These are phyloP conservation scores for Skeletonema costatum DNA, from an alignment of 108 stramenopile species.

Conservation along the genomic window DNA sequence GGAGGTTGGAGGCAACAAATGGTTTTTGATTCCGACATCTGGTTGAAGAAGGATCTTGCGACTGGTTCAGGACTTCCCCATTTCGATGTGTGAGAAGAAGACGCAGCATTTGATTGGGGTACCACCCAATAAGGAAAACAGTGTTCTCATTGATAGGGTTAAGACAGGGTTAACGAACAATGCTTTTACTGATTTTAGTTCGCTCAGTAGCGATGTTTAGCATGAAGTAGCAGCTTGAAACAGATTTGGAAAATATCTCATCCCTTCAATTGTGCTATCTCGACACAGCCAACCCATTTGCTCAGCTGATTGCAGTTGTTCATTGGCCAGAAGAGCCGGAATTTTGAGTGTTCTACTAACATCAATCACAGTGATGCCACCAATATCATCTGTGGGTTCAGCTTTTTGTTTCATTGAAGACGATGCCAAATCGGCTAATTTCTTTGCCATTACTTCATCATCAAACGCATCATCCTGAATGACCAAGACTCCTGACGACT, in stretches of 20 bases:
- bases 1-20: not conserved
- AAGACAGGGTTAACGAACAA: too few species aligned
- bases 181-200: too few species aligned
- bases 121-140: not conserved
- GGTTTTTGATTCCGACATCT: not conserved
- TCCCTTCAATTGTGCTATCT: conserved; percentile 82
- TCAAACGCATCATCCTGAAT: conserved; percentile 80
- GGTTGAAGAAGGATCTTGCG: not conserved
- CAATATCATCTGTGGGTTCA: not conserved
- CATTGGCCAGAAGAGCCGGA: conserved; percentile 78
- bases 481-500: conserved; percentile 84
- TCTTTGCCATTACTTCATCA: conserved; percentile 57
- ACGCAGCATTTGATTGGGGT: not conserved
- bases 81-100: not conserved
- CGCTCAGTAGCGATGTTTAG: not conserved
- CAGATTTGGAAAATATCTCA: conserved; percentile 84
- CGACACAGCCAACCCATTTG: conserved; percentile 77
- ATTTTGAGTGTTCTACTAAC: conserved; percentile 64
- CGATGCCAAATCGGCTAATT: conserved; percentile 51
- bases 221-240: conserved; percentile 41
- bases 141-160: not conserved
- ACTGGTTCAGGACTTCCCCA: not conserved
- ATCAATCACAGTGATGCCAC: conserved; percentile 64
- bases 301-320: conserved; percentile 86
- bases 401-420: conserved; percentile 20